These are phyloP conservation scores for Przewalskia tangutica DNA, from an alignment of 257 asterid genomes.

Conservation along the genomic window DNA sequence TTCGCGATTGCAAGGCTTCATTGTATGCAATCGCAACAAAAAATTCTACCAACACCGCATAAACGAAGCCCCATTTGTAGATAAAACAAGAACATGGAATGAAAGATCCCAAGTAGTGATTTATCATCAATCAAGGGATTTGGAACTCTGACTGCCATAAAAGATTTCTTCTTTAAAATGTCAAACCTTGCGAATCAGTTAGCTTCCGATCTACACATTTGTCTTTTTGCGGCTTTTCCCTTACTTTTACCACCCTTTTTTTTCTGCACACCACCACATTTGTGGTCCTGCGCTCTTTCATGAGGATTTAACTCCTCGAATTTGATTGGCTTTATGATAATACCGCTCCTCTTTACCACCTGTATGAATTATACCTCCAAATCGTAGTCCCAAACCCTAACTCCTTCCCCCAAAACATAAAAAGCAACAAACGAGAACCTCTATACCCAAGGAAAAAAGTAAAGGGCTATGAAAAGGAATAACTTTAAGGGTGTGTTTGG, in stretches of 20 bases:
- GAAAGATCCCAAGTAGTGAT: neutral
- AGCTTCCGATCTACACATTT: neutral
- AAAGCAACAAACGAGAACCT: no score
- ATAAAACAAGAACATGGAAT: neutral
- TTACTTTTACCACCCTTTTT: constrained; percentile 23
- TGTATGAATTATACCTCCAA: no score
- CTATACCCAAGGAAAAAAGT: no score
- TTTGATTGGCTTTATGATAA: no score
- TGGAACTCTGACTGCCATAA: neutral
- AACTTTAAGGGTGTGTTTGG: no score
- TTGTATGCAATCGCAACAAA: neutral
- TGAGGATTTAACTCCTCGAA: no score
- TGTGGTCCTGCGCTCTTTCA: no score
- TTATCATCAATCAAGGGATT: neutral
- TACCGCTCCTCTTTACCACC: no score
- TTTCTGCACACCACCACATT: constrained; percentile 19
- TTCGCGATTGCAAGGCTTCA: neutral
- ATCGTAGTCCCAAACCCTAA: no score
- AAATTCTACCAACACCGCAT: neutral
- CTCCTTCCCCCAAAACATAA: no score
- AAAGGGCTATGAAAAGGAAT: no score
- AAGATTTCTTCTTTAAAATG: neutral
- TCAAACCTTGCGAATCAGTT: neutral
- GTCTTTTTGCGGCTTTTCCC: constrained; percentile 8
- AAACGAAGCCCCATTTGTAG: neutral